phyloP scores from a whole-genome alignment of 768 basidiomycete species.

The Solioccasus polychromus region DNA sequence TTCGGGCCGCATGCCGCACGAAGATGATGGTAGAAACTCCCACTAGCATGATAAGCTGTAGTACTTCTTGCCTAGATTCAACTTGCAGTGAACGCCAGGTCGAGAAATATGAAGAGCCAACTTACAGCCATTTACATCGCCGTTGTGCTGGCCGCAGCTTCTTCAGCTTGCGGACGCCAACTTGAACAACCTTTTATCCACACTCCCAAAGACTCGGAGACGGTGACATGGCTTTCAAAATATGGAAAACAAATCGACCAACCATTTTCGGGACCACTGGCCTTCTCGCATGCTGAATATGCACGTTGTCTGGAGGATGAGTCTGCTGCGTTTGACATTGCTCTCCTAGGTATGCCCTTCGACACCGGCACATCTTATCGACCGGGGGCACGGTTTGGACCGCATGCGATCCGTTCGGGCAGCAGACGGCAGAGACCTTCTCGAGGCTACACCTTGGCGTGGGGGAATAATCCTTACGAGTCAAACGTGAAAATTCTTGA shows the following conservation, averaged over 20 bases:
- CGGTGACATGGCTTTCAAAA: constrained; percentile 60
- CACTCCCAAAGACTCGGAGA: constrained; percentile 16
- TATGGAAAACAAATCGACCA: constrained; percentile 77
- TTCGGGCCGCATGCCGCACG: no score
- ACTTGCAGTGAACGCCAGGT: not conserved
- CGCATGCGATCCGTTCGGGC: constrained; percentile 79
- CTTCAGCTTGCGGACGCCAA: constrained; percentile 1
- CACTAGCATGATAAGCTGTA: no score
- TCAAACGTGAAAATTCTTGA: constrained; percentile 63
- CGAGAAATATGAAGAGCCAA: constrained; percentile 15
- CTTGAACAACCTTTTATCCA: constrained; percentile 15
- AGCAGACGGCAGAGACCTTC: constrained; percentile 62
- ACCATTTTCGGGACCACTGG: constrained; percentile 73
- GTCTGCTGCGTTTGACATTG: constrained; percentile 47
- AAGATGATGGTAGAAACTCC: no score
- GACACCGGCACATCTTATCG: constrained; percentile 60
- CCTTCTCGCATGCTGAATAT: constrained; percentile 83
- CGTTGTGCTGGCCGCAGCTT: not conserved
- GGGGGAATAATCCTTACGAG: constrained; percentile 65
- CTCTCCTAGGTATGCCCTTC: constrained; percentile 77
- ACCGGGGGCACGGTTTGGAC: constrained; percentile 82
- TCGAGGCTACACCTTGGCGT: constrained; percentile 67
- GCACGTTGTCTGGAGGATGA: constrained; percentile 23
- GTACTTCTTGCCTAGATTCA: no score
- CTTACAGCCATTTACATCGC: not conserved